A percentile compares a stretch with the other conserved stretches of the same genome.
These are phyloP conservation scores for Selenicereus undatus DNA, from an alignment of 148 eudicot species.

Conservation along the genomic window DNA sequence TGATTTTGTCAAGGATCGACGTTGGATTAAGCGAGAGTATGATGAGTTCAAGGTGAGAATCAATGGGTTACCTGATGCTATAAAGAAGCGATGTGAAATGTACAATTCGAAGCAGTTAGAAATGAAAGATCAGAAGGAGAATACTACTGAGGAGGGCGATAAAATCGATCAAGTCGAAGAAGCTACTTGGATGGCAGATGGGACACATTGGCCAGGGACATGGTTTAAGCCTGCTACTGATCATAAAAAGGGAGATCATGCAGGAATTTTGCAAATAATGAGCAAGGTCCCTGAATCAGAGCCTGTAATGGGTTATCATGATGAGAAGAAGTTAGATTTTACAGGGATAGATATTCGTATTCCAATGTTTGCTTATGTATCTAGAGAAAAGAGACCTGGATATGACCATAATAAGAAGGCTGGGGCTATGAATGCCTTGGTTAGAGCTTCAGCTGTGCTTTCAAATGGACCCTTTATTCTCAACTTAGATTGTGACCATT, in stretches of 20 bases:
- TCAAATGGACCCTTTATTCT: slow-evolving; percentile 90
- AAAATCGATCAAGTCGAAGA: slow-evolving; percentile 25
- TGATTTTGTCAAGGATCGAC: slow-evolving; percentile 86
- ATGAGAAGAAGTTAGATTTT: slow-evolving; percentile 65
- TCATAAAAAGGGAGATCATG: slow-evolving; percentile 82
- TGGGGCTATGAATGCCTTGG: slow-evolving; percentile 90
- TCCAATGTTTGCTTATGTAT: slow-evolving; percentile 87
- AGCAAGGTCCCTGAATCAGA: slow-evolving; percentile 77
- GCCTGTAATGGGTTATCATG: slow-evolving; percentile 59
- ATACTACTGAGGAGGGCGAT: slow-evolving; percentile 26
- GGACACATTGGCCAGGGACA: slow-evolving; percentile 92
- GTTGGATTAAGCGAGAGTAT: slow-evolving; percentile 94
- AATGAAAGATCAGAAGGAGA: slow-evolving; percentile 34
- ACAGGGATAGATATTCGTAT: slow-evolving; percentile 58
- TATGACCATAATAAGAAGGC: slow-evolving; percentile 95
- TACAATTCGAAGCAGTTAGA: slow-evolving; percentile 55
- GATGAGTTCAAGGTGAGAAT: slow-evolving; percentile 89
- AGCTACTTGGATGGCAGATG: slow-evolving; percentile 98
- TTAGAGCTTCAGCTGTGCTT: slow-evolving; percentile 80
- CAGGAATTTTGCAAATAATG: slow-evolving; percentile 92
- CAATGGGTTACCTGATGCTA: slow-evolving; percentile 77
- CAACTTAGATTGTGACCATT: slow-evolving; percentile 91
- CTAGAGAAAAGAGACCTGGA: slow-evolving; percentile 73
- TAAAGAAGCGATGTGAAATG: slow-evolving; percentile 65
- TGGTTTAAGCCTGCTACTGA: slow-evolving; percentile 58